These are phyloP conservation scores for Bipolaris sorokiniana DNA, from an alignment of 2,329 filamentous ascomycete species.

Conservation along the genomic window DNA sequence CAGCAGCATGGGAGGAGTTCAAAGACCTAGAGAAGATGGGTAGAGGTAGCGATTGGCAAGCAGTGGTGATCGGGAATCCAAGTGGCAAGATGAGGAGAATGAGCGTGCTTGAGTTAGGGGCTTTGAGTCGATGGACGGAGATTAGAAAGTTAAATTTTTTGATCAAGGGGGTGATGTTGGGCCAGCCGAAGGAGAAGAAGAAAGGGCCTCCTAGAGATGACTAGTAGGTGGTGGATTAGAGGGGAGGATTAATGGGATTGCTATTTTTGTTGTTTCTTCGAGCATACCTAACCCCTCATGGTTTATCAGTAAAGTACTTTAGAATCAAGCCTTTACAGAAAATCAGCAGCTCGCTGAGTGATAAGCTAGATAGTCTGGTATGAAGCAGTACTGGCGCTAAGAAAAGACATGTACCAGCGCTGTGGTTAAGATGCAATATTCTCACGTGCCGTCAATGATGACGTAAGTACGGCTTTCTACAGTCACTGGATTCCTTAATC, in stretches of 20 bases:
- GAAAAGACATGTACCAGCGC: too few relatives aligned
- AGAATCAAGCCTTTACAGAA: too few relatives aligned
- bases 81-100: conserved; percentile 71
- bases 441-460: too few relatives aligned
- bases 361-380: too few relatives aligned
- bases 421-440: too few relatives aligned
- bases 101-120: conserved; percentile 73
- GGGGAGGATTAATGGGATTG: not conserved
- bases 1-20: conserved; percentile 40
- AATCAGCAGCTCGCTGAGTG: too few relatives aligned
- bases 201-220: conserved; percentile 2
- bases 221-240: conserved; percentile 8
- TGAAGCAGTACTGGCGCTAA: too few relatives aligned
- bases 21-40: conserved; percentile 52
- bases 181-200: conserved; percentile 22
- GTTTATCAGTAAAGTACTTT: too few relatives aligned
- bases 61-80: conserved; percentile 74
- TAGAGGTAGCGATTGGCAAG: conserved; percentile 64
- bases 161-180: conserved; percentile 31
- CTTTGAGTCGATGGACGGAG: conserved; percentile 73
- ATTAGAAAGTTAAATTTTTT: conserved; percentile 61
- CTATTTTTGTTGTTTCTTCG: not conserved
- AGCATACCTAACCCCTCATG: not conserved
- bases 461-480: too few relatives aligned
- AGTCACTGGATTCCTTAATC: too few relatives aligned